Evolutionary conservation across 2,329 filamentous ascomycete species (phyloP).

Genomic region (Apiospora marii): DNA sequence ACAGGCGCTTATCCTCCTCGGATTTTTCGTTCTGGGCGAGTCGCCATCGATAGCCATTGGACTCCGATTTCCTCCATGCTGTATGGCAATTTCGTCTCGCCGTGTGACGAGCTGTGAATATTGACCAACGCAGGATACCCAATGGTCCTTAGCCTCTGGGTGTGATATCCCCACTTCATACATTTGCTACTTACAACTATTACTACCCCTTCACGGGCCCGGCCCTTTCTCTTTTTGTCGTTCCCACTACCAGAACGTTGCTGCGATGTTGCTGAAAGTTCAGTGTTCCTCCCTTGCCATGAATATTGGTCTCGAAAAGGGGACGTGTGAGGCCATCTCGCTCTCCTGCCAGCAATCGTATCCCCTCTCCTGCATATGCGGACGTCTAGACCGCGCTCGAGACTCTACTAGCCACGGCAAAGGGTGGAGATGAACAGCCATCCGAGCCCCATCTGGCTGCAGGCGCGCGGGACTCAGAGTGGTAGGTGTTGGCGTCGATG

Average conservation of each 20-base stretch:
- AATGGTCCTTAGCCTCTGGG: not conserved
- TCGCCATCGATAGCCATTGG: not conserved
- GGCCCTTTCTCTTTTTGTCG: not conserved
- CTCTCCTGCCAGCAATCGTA: not conserved
- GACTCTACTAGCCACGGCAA: conserved; percentile 1
- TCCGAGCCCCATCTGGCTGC: not conserved
- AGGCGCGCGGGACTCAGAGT: conserved; percentile 9
- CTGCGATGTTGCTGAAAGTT: not conserved
- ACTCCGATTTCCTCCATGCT: not conserved
- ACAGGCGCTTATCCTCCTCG: not conserved
- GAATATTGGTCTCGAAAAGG: not conserved
- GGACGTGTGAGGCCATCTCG: not conserved
- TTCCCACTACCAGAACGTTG: not conserved
- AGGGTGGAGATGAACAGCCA: conserved; percentile 1
- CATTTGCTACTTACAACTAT: not conserved
- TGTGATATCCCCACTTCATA: conserved; percentile 2
- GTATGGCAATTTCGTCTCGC: too few relatives aligned
- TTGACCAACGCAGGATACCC: not conserved
- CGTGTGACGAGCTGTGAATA: not conserved
- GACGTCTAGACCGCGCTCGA: conserved; percentile 14
- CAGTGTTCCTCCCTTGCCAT: not conserved
- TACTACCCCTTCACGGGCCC: too few relatives aligned
- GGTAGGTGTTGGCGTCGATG: conserved; percentile 9
- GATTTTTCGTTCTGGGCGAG: not conserved
- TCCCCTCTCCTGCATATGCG: not conserved